phyloP scores from a whole-genome alignment of 2,329 filamentous ascomycete species.

The Fusarium xylarioides region DNA sequence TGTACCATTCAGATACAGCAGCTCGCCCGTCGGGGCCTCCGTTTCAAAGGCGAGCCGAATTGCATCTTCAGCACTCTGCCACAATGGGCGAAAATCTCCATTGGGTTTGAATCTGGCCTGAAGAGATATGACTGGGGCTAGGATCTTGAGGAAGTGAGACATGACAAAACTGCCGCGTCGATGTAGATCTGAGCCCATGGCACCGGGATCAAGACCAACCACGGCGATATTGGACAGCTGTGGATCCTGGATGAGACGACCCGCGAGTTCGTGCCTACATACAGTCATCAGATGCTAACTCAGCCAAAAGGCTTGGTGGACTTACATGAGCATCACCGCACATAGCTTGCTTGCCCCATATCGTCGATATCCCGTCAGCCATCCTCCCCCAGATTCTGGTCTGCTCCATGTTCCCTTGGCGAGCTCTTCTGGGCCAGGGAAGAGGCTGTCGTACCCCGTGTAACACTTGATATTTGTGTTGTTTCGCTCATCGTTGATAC shows the following conservation, averaged over 20 bases:
- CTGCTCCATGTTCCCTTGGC: constrained; percentile 49
- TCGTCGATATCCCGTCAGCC: constrained; percentile 45
- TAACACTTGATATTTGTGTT: constrained; percentile 32
- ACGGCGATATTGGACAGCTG: constrained; percentile 47
- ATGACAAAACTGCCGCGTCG: constrained; percentile 41
- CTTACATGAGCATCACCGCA: constrained; percentile 49
- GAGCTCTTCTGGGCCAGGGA: constrained; percentile 44
- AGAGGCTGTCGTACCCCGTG: constrained; percentile 40
- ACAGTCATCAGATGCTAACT: constrained; percentile 5
- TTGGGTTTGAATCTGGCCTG: constrained; percentile 44
- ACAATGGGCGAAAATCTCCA: constrained; percentile 41
- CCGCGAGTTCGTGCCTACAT: constrained; percentile 48
- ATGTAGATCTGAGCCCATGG: constrained; percentile 47
- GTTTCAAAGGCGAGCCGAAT: constrained; percentile 46
- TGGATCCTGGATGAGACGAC: constrained; percentile 48
- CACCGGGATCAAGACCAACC: constrained; percentile 51
- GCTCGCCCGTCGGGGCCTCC: constrained; percentile 40
- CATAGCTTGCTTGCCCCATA: constrained; percentile 54
- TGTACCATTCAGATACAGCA: constrained; percentile 48
- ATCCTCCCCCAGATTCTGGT: constrained; percentile 42
- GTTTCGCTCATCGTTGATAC: constrained; percentile 44
- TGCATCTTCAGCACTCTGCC: constrained; percentile 48
- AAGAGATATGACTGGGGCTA: constrained; percentile 40
- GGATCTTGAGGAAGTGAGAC: constrained; percentile 33
- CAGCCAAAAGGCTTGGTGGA: neutral